phyloP scores from a whole-genome alignment of 140 eudicot genomes.

The Oenanthe javanica region DNA sequence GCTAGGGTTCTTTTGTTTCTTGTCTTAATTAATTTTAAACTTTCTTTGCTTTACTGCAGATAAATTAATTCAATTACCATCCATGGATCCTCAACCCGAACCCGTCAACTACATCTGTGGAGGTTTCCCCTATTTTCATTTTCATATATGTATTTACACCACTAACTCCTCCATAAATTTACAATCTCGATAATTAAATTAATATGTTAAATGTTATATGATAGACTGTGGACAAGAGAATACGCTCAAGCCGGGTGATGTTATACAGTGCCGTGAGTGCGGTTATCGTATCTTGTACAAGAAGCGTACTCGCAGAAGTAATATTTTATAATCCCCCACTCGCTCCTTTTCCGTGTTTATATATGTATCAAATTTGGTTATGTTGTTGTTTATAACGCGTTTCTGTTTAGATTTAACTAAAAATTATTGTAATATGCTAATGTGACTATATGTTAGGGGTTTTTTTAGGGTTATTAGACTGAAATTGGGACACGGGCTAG shows the following conservation, averaged over 20 bases:
- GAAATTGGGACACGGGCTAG: background rate
- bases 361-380: background rate
- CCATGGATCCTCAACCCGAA: constrained; percentile 70
- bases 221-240: constrained; percentile 83
- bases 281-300: constrained; percentile 88
- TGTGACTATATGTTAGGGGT: background rate
- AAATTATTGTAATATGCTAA: background rate
- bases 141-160: too few species aligned
- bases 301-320: constrained; percentile 92
- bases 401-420: too few species aligned
- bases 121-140: constrained; percentile 20
- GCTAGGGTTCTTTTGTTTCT: too few species aligned
- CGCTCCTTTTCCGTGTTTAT: too few species aligned
- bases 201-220: too few species aligned
- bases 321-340: background rate
- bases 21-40: background rate
- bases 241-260: constrained; percentile 77
- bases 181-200: too few species aligned
- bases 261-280: constrained; percentile 88
- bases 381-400: background rate
- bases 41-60: too few species aligned
- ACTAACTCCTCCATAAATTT: too few species aligned
- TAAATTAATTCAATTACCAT: too few species aligned
- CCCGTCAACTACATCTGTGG: constrained; percentile 82
- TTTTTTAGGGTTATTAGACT: background rate